Conservation (phyloP, 306 rosid genomes). For the Sicyos edulis region DNA sequence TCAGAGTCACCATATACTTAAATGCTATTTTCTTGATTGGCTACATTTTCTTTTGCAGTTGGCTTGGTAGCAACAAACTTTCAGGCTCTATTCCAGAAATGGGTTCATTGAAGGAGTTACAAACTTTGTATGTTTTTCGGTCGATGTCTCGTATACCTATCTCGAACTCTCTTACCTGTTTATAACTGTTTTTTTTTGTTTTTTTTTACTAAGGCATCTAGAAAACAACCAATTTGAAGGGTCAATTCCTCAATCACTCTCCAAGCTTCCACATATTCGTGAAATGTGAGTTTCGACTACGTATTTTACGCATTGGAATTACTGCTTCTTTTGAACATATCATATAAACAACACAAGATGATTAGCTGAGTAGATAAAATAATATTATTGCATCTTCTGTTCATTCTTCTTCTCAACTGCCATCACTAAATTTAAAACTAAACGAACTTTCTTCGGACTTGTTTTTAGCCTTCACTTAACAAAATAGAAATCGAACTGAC, state of each 20-base stretch:
- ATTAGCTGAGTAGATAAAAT: background rate
- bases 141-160: slow-evolving; percentile 1
- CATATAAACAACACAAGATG: background rate
- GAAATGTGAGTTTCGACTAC: slow-evolving; percentile 53
- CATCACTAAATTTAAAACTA: background rate
- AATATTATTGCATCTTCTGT: background rate
- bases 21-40: slow-evolving; percentile 19
- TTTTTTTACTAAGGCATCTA: slow-evolving; percentile 58
- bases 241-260: slow-evolving; percentile 42
- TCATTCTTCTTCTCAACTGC: background rate
- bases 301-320: background rate
- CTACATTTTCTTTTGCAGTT: slow-evolving; percentile 36
- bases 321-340: background rate
- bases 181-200: slow-evolving; percentile 2
- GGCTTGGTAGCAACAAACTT: slow-evolving; percentile 66
- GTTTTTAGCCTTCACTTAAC: background rate
- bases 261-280: slow-evolving; percentile 40
- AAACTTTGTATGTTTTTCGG: slow-evolving; percentile 53
- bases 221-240: slow-evolving; percentile 72
- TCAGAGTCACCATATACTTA: background rate
- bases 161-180: slow-evolving; percentile 2
- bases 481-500: background rate
- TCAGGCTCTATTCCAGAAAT: slow-evolving; percentile 67
- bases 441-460: background rate
- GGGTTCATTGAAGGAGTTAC: slow-evolving; percentile 42